Evolutionary conservation across 202 grass and related monocot genomes (phyloP), one percentile per base, ranked within the genome.

Genomic region (Zoysia matrella): DNA sequence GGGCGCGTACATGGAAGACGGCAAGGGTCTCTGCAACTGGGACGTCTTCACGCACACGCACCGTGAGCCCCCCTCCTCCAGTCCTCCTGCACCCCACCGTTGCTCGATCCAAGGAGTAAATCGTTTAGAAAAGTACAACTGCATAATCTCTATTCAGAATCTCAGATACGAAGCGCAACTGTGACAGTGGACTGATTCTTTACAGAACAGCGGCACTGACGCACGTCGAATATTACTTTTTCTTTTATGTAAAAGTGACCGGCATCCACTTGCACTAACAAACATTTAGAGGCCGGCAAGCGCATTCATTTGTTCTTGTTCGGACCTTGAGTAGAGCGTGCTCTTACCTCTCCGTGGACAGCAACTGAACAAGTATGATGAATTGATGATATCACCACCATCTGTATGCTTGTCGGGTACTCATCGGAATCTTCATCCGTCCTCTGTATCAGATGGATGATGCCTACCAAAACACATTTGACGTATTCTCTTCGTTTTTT

Each of bases 1-100:
- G 72, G 91, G 91, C 70, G 91, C 91, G 51, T 88, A 86, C 66
- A 73, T 84, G 79, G 91, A 94, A 70, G 91, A 86, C 69, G 70
- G 79, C 75, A 94, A 88, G 69, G 67, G 88, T 6, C 69, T 88
- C 60, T 75, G 10, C 85, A 94, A 91, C 60, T 94, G 91, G 91
- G 91, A 94, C 8, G 85, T 81, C 49, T 94, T 88, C 75, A 83
- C 88, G 57, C 91, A 91, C 63, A 50, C 60, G 3, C 53, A 72
- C 42, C 0, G 91, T 93, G 66, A 84, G 55, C 42, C 47, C n/a
- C 11, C 13, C 13, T 15, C 53, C 3, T 11, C 0, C 30, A 36
- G 30, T 36, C 30, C 30, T 36, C 30, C 30, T 36, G 30, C 53
- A 11, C 13, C 11, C 0, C 52, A 15, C 53, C 11, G 11, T 55